Conservation (phyloP, 1,284 basidiomycete genomes). For the Caloboletus inedulis region DNA sequence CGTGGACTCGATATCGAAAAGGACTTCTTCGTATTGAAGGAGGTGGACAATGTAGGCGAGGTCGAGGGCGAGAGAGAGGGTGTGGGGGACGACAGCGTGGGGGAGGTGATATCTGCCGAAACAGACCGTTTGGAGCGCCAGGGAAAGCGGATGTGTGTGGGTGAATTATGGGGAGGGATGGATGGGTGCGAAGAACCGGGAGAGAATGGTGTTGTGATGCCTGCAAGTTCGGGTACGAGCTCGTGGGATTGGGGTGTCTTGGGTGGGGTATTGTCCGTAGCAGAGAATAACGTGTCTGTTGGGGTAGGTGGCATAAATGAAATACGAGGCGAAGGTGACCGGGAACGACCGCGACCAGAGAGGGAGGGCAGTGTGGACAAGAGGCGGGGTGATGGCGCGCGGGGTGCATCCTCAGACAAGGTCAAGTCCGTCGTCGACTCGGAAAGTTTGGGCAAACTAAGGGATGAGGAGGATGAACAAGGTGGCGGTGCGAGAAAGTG, state of each 20-base stretch:
- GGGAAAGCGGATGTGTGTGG: not conserved
- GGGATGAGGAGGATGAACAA: slow-evolving; percentile 25
- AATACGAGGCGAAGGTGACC: slow-evolving; percentile 8
- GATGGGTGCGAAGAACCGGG: not conserved
- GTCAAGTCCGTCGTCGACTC: slow-evolving; percentile 15
- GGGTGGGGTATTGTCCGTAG: not conserved
- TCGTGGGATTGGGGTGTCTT: not conserved
- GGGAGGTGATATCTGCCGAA: slow-evolving; percentile 7
- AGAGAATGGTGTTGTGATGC: not conserved
- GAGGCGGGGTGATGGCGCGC: slow-evolving; percentile 25
- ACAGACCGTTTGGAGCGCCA: slow-evolving; percentile 12
- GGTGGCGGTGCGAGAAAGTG: slow-evolving; percentile 22
- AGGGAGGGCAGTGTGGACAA: slow-evolving; percentile 25
- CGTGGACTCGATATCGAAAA: slow-evolving; percentile 15
- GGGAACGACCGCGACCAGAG: slow-evolving; percentile 19
- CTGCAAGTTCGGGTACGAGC: not conserved
- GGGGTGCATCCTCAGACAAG: slow-evolving; percentile 8
- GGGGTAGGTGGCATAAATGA: slow-evolving; percentile 4
- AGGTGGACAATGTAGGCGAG: slow-evolving; percentile 7
- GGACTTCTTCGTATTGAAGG: slow-evolving; percentile 10
- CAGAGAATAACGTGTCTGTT: not conserved
- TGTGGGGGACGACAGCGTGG: not conserved
- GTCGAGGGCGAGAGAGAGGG: slow-evolving; percentile 3
- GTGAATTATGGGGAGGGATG: not conserved
- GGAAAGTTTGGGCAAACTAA: slow-evolving; percentile 21